Evolutionary conservation across 805 yeast species (phyloP).

Genomic region (Blastobotrys americana): DNA sequence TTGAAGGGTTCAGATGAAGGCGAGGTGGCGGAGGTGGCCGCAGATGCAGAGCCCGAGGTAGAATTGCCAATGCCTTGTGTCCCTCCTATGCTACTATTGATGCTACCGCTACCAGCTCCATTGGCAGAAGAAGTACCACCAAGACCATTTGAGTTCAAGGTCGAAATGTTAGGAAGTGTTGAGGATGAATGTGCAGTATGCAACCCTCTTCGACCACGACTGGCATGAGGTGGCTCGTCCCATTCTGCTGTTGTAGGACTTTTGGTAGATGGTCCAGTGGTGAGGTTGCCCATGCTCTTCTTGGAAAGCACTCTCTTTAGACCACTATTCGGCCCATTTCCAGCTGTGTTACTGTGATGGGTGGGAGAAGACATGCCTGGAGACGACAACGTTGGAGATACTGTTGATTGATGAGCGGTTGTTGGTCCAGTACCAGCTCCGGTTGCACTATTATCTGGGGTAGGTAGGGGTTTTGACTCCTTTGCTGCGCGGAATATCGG

Average conservation of each 20-base stretch:
- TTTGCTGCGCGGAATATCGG: conserved; percentile 57
- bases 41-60: background rate
- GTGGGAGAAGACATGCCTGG: conserved; percentile 10
- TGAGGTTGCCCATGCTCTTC: background rate
- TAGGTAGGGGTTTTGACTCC: conserved; percentile 59
- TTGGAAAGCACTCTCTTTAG: background rate
- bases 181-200: background rate
- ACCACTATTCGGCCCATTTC: background rate
- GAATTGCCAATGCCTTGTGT: no score
- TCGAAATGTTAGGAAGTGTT: background rate
- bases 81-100: background rate
- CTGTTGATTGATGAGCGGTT: conserved; percentile 8
- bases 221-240: background rate
- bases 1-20: conserved; percentile 59
- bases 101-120: conserved; percentile 3
- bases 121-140: background rate
- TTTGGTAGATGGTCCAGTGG: background rate
- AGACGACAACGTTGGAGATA: conserved; percentile 5
- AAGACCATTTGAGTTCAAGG: background rate
- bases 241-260: background rate
- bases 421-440: conserved; percentile 26
- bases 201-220: background rate
- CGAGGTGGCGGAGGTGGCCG: conserved; percentile 1
- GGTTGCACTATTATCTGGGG: conserved; percentile 36
- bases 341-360: conserved; percentile 1